phyloP scores from a whole-genome alignment of 2,329 filamentous ascomycete species.

The Fusarium sp. region DNA sequence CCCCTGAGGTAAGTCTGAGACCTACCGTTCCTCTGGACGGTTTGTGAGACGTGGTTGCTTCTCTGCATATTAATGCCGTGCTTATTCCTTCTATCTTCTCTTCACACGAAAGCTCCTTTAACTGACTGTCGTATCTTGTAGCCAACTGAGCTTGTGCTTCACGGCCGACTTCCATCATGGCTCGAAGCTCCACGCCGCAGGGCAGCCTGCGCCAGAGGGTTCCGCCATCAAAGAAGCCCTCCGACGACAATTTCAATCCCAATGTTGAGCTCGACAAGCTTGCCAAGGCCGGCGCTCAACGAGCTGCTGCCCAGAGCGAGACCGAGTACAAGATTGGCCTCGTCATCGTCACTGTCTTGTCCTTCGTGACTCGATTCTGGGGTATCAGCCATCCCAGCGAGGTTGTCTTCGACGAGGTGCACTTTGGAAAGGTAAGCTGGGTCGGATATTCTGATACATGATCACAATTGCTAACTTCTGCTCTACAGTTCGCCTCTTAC shows the following conservation, averaged over 20 bases:
- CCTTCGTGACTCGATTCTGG: slow-evolving; percentile 94
- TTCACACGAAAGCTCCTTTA: not conserved
- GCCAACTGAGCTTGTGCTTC: slow-evolving; percentile 9
- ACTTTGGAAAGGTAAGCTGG: slow-evolving; percentile 92
- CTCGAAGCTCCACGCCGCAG: slow-evolving; percentile 64
- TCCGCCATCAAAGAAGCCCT: slow-evolving; percentile 62
- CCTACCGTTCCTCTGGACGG: slow-evolving; percentile 24
- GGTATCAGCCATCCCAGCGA: slow-evolving; percentile 95
- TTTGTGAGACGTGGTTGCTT: slow-evolving; percentile 29
- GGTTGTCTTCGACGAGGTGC: slow-evolving; percentile 98
- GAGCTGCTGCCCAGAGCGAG: slow-evolving; percentile 66
- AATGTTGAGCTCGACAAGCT: slow-evolving; percentile 66
- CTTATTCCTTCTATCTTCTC: not conserved
- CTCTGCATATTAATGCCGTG: slow-evolving; percentile 8
- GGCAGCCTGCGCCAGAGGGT: slow-evolving; percentile 72
- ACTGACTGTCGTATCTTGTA: slow-evolving; percentile 40
- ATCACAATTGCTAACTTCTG: slow-evolving; percentile 30
- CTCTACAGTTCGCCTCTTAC: slow-evolving; percentile 74
- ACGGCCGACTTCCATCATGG: slow-evolving; percentile 55
- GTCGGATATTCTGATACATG: not conserved
- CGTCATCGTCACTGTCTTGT: slow-evolving; percentile 80
- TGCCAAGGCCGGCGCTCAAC: slow-evolving; percentile 54
- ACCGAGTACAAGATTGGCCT: slow-evolving; percentile 88
- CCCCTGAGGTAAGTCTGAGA: slow-evolving; percentile 46
- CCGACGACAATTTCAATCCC: slow-evolving; percentile 54